Base-by-base conservation (phyloP, 768 basidiomycete species). In the Trametes meyenii region DNA sequence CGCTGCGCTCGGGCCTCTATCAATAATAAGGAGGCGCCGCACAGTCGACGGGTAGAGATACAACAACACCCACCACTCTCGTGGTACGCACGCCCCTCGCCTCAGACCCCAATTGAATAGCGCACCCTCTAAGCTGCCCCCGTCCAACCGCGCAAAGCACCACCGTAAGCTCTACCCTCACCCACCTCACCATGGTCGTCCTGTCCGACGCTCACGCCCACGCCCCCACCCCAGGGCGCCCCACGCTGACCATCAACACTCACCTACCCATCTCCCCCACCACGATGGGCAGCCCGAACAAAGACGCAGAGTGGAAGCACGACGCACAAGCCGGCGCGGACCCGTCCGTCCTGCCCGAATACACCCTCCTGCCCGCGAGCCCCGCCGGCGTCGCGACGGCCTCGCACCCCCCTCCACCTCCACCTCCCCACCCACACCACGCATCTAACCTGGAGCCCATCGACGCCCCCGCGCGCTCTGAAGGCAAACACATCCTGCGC, bases 271-370 rank as follows among this genome's bases (percentile, higher is more conserved):
- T 8, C 3, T 33, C 29, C 26, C 12, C 14, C 48, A 33, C 24
- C 40, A 50, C 38, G 21, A 58, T 58, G 56, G 24, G 29, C 44
- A 11, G 19, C 43, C 12, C 56, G 19, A n/a, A 42, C 50, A 51
- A 33, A 16, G 42, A 42, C 33, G 50, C 35, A 21, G 58, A 60
- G 33, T 60, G 59, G 59, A 36, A 24, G 36, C 19, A 21, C 8
- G 59, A 60, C 51, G 51, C 39, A 21, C 39, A 60, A 43, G 51
- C 36, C 60, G 48, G 12, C 35, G 44, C 43, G 5, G 51, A 60
- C 35, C 43, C 58, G 16, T 23, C 44, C 35, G 36, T 60, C 36
- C 60, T 50, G n/a, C 53, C 60, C 38, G 46, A 40, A 26, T 55
- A 61, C 53, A 50, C 52, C 53, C 23, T n/a, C 5, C 53, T 49